Conservation (phyloP, 768 basidiomycete genomes). For the Podaxis sp. region DNA sequence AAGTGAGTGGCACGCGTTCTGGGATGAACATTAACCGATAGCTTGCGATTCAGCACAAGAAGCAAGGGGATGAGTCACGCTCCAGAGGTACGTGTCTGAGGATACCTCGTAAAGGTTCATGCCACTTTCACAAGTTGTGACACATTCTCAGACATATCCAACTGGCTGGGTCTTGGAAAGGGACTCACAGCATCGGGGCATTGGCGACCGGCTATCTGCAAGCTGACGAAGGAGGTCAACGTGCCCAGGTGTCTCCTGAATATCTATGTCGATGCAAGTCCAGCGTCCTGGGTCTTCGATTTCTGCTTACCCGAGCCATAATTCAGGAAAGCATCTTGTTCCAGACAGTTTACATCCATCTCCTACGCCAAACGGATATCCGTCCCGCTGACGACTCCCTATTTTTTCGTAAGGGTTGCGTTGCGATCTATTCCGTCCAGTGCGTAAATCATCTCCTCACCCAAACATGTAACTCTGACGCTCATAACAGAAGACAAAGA, state of each 20-base stretch:
- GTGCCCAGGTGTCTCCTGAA: constrained; percentile 52
- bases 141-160: constrained; percentile 57
- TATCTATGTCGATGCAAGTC: constrained; percentile 69
- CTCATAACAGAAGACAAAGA: constrained; percentile 46
- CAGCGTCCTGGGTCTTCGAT: constrained; percentile 3
- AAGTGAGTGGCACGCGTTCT: constrained; percentile 36
- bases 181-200: constrained; percentile 48
- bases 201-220: constrained; percentile 74
- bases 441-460: constrained; percentile 24
- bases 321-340: constrained; percentile 66
- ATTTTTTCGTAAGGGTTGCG: constrained; percentile 71
- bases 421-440: constrained; percentile 66
- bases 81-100: constrained; percentile 1
- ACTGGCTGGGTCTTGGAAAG: constrained; percentile 62
- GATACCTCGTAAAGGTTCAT: neutral
- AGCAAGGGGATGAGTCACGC: constrained; percentile 5
- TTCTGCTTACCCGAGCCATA: constrained; percentile 15
- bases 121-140: neutral
- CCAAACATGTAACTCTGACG: neutral
- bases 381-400: constrained; percentile 71
- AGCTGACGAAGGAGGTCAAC: constrained; percentile 61
- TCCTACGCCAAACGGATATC: constrained; percentile 76
- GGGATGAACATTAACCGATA: neutral
- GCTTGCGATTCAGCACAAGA: constrained; percentile 7
- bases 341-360: constrained; percentile 69